Evolutionary conservation across 306 rosid species (phyloP), one percentile per base, ranked within the genome.

Genomic region (Trifolium fragiferum): DNA sequence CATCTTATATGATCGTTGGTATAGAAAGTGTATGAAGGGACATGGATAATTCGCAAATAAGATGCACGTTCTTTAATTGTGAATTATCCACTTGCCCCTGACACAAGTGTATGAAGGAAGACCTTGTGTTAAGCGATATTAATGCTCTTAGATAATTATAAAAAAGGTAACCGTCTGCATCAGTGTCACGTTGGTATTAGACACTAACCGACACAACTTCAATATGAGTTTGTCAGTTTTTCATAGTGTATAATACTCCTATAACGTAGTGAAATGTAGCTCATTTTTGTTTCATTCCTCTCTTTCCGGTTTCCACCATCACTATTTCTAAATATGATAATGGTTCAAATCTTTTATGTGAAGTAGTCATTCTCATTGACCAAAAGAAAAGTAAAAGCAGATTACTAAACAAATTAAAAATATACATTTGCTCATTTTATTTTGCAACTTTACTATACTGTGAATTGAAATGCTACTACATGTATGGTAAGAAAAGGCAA

Each of bases 391-490:
- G 4, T 9, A 51, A 11, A 10, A 20, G 8, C n/a, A 55, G 6
- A 19, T 19, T 27, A 41, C 46, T 44, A 5, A 66, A 58, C 49
- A 66, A 80, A 40, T 43, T 60, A 23, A 68, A 49, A 49, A 46
- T 72, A 33, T 35, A 44, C 20, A 67, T 14, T 60, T 62, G 8
- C 63, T 57, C 19, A 75, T 70, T 46, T 73, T 60, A 69, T 62
- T 40, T 50, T 64, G 25, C 64, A 69, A 33, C 71, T 69, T 44
- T 46, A 35, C 57, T 66, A 35, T 35, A 41, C 47, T 46, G 23
- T 66, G 46, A 50, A 73, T 46, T 49, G 71, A 50, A 73, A 54
- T 49, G 71, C 21, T 58, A 70, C 57, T 44, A 54, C 40, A 35
- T 43, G 16, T 18, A 60, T n/a, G 49, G 50, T 58, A 30, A 60